phyloP scores from a whole-genome alignment of 2,329 filamentous ascomycete genomes.

The Colletotrichum lindemuthianum region DNA sequence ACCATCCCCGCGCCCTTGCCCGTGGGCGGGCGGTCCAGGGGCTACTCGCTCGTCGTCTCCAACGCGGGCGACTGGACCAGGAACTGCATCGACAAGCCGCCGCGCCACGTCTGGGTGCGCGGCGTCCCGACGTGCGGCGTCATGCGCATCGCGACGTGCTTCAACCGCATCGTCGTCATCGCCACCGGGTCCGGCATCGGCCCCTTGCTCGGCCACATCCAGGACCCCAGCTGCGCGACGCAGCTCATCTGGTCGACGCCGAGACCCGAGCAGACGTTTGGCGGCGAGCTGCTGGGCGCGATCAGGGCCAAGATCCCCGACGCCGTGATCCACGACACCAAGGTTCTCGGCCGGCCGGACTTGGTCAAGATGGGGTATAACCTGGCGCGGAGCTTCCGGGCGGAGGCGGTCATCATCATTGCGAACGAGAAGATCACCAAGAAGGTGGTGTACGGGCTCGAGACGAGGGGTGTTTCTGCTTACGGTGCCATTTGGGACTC shows the following conservation, averaged over 20 bases:
- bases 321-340: conserved; percentile 77
- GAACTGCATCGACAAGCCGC: conserved; percentile 69
- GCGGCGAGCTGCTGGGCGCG: conserved; percentile 62
- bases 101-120: conserved; percentile 72
- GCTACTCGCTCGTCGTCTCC: conserved; percentile 76
- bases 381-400: conserved; percentile 61
- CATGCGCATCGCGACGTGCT: conserved; percentile 73
- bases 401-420: conserved; percentile 79
- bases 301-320: conserved; percentile 69
- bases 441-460: conserved; percentile 75
- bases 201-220: conserved; percentile 70
- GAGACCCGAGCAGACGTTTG: conserved; percentile 70
- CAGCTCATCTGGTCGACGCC: conserved; percentile 77
- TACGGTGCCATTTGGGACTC: conserved; percentile 80
- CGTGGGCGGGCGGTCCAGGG: conserved; percentile 43
- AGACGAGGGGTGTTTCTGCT: conserved; percentile 71
- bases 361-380: conserved; percentile 61
- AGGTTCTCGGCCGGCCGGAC: conserved; percentile 66
- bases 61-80: conserved; percentile 83
- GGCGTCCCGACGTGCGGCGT: conserved; percentile 75
- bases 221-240: conserved; percentile 57
- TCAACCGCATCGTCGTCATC: conserved; percentile 72
- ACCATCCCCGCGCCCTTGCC: conserved; percentile 68
- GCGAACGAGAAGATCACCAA: conserved; percentile 75
- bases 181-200: conserved; percentile 80